These are phyloP conservation scores for Mariannaea sp. DNA, from an alignment of 2,329 filamentous ascomycete genomes.

Conservation along the genomic window DNA sequence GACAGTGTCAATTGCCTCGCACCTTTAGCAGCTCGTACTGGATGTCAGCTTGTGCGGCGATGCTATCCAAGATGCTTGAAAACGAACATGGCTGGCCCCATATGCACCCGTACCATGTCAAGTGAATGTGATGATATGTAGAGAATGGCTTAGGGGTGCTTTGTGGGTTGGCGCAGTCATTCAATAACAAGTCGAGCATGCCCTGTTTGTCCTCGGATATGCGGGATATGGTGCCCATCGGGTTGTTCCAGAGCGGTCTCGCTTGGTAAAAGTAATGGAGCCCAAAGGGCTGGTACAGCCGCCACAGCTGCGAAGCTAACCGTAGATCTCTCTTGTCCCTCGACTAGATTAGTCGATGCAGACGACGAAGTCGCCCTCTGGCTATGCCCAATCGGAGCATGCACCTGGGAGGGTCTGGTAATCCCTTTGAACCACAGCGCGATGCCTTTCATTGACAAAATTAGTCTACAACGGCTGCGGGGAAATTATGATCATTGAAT, in stretches of 20 bases:
- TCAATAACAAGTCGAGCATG: slow-evolving; percentile 9
- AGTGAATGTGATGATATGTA: too few relatives aligned
- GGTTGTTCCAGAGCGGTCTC: slow-evolving; percentile 9
- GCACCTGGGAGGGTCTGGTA: background rate
- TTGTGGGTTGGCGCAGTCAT: background rate
- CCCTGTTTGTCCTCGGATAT: slow-evolving; percentile 3
- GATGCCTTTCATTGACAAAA: background rate
- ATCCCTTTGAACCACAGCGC: slow-evolving; percentile 4
- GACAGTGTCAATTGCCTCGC: background rate
- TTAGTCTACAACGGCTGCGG: background rate
- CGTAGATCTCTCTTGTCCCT: slow-evolving; percentile 28
- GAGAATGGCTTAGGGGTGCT: too few relatives aligned
- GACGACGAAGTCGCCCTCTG: slow-evolving; percentile 1
- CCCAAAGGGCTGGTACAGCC: slow-evolving; percentile 31
- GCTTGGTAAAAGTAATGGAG: slow-evolving; percentile 20
- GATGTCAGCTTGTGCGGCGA: too few relatives aligned
- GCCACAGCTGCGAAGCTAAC: slow-evolving; percentile 26
- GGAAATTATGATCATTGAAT: too few relatives aligned
- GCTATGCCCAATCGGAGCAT: slow-evolving; percentile 5
- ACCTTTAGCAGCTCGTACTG: background rate
- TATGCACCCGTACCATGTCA: background rate
- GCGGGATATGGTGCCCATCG: background rate
- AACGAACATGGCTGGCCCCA: background rate
- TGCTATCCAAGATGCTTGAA: too few relatives aligned
- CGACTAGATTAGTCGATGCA: slow-evolving; percentile 17